Conservation (phyloP, 2,329 filamentous ascomycete genomes). For the Penicillium sp. region DNA sequence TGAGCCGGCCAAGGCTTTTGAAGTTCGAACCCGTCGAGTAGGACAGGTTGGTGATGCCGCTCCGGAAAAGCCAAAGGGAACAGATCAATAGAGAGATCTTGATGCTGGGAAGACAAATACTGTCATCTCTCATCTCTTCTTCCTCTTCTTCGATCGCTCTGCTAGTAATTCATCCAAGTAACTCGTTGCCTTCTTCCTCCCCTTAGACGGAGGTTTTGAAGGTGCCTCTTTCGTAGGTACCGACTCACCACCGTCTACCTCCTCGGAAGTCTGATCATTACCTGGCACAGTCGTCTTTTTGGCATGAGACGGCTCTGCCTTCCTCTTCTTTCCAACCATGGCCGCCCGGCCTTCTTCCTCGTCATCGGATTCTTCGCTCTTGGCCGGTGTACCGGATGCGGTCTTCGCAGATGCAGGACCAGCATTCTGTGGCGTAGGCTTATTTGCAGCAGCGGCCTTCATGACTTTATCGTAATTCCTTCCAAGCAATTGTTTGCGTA, state of each 20-base stretch:
- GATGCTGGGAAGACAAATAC: background rate
- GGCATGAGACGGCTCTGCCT: constrained; percentile 1
- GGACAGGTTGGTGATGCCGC: background rate
- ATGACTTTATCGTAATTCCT: constrained; percentile 40
- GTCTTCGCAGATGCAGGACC: constrained; percentile 16
- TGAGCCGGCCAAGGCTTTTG: background rate
- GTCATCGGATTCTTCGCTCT: constrained; percentile 34
- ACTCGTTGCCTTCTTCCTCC: constrained; percentile 44
- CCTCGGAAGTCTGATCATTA: background rate
- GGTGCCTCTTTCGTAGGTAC: constrained; percentile 7
- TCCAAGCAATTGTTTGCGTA: constrained; percentile 48
- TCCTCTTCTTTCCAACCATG: constrained; percentile 33
- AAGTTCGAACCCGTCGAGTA: background rate
- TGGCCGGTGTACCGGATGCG: background rate
- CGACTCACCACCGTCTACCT: constrained; percentile 4
- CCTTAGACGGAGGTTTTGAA: constrained; percentile 20
- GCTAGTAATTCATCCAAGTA: constrained; percentile 56
- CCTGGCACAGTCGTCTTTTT: constrained; percentile 1
- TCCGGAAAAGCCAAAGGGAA: background rate
- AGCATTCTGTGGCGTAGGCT: background rate
- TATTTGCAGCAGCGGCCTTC: constrained; percentile 34
- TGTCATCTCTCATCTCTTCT: constrained; percentile 33
- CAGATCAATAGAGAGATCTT: background rate
- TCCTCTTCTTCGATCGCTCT: constrained; percentile 51
- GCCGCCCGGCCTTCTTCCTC: constrained; percentile 47